Conservation (phyloP, 1,284 basidiomycete species). For the Pterulicium gracile region DNA sequence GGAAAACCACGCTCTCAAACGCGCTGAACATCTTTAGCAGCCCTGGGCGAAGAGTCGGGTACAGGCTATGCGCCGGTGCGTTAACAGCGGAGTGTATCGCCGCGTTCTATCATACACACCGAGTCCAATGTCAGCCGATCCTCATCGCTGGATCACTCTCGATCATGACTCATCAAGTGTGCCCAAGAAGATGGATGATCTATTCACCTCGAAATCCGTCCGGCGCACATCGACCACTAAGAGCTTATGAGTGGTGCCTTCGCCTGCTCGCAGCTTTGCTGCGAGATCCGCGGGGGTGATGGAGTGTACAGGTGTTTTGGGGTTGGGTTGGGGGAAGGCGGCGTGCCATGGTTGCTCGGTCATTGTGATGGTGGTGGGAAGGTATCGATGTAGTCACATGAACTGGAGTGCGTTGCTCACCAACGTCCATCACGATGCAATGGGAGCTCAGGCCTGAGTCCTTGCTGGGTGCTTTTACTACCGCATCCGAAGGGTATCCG, state of each 20-base stretch:
- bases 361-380: too few relatives aligned
- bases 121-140: too few relatives aligned
- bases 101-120: background rate
- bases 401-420: too few relatives aligned
- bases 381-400: too few relatives aligned
- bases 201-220: slow-evolving; percentile 1
- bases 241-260: background rate
- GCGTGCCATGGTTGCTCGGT: slow-evolving; percentile 1
- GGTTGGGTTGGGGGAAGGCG: background rate
- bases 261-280: background rate
- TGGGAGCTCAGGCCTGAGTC: too few relatives aligned
- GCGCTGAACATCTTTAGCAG: background rate
- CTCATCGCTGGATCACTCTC: too few relatives aligned
- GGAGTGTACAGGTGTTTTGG: background rate
- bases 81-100: background rate
- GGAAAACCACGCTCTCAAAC: background rate
- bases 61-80: background rate
- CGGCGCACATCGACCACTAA: background rate
- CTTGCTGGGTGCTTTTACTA: too few relatives aligned
- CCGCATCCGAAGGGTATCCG: too few relatives aligned
- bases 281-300: background rate
- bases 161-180: too few relatives aligned
- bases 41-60: background rate
- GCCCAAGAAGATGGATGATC: too few relatives aligned
- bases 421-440: too few relatives aligned